Evolutionary conservation across 345 rosid genomes (phyloP).

Genomic region (Nasturtium officinale): DNA sequence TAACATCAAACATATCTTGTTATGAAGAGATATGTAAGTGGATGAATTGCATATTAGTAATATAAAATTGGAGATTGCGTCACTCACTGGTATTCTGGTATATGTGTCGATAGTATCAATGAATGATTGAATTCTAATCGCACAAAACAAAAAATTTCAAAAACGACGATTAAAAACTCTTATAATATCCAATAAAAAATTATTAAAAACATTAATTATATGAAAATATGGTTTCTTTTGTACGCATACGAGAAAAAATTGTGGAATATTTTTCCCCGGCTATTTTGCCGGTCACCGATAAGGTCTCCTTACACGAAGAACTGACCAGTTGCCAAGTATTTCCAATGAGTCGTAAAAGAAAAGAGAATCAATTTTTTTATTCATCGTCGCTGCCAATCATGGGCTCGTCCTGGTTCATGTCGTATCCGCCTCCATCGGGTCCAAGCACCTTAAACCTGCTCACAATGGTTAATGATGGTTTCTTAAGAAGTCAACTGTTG

Average conservation of each 20-base stretch:
- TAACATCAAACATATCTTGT: neutral
- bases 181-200: neutral
- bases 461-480: neutral
- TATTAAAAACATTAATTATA: neutral
- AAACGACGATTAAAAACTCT: neutral
- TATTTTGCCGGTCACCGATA: slow-evolving; percentile 3
- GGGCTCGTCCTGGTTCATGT: slow-evolving; percentile 48
- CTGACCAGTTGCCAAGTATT: slow-evolving; percentile 23
- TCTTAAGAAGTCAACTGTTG: neutral
- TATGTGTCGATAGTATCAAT: neutral
- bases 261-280: neutral
- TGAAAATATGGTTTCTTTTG: slow-evolving; percentile 16
- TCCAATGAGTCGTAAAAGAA: slow-evolving; percentile 5
- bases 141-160: neutral
- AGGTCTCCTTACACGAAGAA: slow-evolving; percentile 13
- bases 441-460: slow-evolving; percentile 73
- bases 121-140: neutral
- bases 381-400: slow-evolving; percentile 58
- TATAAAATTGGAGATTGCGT: neutral
- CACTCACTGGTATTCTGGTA: neutral
- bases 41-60: neutral
- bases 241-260: slow-evolving; percentile 30
- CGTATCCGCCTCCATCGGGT: slow-evolving; percentile 58
- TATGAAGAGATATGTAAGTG: neutral
- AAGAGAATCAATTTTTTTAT: slow-evolving; percentile 33